Evolutionary conservation across 2,329 filamentous ascomycete species (phyloP), one percentile per base, ranked within the genome.

Genomic region (Atkinsonella hypoxylon): DNA sequence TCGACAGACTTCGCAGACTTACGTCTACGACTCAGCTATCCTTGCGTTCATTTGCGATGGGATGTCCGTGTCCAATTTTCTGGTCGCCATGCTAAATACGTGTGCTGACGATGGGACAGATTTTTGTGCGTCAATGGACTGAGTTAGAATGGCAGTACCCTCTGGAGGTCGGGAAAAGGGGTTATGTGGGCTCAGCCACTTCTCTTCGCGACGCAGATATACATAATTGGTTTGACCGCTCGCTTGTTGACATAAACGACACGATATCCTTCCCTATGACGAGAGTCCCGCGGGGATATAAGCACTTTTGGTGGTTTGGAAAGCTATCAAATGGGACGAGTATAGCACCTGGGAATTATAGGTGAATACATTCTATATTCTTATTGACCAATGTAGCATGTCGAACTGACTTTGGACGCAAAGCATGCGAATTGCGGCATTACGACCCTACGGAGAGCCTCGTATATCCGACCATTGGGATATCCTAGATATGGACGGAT

Each of bases 181-280:
- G 66, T n/a, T 75, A 66, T 49, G 56, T 75, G 45, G 72, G 72
- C 18, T 67, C 70, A 1, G 68, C 68, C 3, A 68, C 69, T 5
- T 67, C 63, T 17, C 34, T 51, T 22, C 51, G 48, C 22, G 45
- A 53, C 46, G 30, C 51, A 17, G 40, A 53, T 22, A 41, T 34
- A 20, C 51, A 38, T 30, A 1, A 15, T 15, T 46, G 36, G 45
- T 53, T 53, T 32, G 45, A 51, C 32, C 32, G 22, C 31, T 47
- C 48, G 12, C 15, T 49, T 17, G 38, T 51, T 13, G 34, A 68
- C 54, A 65, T 65, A n/a, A 61, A 66, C 15, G 66, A 70, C 48
- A 67, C 67, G 0, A 55, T 66, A 11, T 50, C 68, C 0, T 70
- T 72, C 50, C 70, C 70, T 0, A 51, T 68, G 13, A 61, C 55